phyloP scores from a whole-genome alignment of 345 rosid genomes.

The Melaleuca quinquenervia region DNA sequence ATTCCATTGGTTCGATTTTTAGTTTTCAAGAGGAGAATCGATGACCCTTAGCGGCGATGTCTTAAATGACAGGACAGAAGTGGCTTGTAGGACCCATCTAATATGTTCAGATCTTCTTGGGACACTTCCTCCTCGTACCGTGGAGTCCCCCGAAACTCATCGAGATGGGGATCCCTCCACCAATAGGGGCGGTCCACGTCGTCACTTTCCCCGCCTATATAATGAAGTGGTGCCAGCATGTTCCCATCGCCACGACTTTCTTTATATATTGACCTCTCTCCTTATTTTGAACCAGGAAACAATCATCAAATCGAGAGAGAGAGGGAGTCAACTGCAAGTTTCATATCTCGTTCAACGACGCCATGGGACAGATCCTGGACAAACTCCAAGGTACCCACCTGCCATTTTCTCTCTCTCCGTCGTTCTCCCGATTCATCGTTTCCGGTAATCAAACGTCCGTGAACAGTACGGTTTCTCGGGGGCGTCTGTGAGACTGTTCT shows the following conservation, averaged over 20 bases:
- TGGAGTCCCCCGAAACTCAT: not conserved
- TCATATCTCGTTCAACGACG: not conserved
- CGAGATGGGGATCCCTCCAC: not conserved
- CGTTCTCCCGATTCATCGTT: not conserved
- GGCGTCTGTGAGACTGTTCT: not conserved
- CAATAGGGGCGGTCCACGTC: not conserved
- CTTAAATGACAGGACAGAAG: not conserved
- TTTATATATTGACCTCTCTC: not conserved
- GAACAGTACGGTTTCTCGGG: not conserved
- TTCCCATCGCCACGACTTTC: not conserved
- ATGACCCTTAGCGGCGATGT: too few relatives aligned
- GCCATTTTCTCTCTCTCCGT: not conserved
- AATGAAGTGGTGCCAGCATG: not conserved
- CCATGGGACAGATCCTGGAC: constrained; percentile 69
- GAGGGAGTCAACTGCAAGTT: not conserved
- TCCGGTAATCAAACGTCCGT: not conserved
- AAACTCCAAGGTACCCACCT: constrained; percentile 38
- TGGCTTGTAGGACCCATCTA: not conserved
- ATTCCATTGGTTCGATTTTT: too few relatives aligned
- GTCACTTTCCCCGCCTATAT: not conserved
- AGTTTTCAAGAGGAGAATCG: too few relatives aligned
- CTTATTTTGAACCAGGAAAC: not conserved
- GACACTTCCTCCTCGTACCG: not conserved
- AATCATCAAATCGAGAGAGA: not conserved
- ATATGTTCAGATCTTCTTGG: not conserved